Percentiles rank a stretch among this genome's conserved stretches.
These are phyloP conservation scores for Parmelia sp. DNA, from an alignment of 495 filamentous ascomycete genomes.

Conservation along the genomic window DNA sequence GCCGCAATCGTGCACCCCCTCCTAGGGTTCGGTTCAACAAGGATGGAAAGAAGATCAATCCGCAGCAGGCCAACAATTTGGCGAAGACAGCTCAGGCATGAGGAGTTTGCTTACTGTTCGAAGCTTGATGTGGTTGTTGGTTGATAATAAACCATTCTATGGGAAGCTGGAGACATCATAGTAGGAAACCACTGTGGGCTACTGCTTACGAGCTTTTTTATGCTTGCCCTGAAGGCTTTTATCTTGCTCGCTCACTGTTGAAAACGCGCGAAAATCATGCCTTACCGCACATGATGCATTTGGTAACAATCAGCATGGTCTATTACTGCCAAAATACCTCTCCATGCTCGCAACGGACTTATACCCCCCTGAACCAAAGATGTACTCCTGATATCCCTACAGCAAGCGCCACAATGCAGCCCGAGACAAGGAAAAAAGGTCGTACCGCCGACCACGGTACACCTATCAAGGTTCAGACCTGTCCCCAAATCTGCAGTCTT, in stretches of 20 bases:
- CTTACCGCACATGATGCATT: not conserved
- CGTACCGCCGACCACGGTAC: slow-evolving; percentile 2
- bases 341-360: slow-evolving; percentile 3
- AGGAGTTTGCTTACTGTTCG: not conserved
- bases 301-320: not conserved
- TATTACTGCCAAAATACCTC: not conserved
- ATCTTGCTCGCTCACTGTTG: not conserved
- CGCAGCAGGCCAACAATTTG: slow-evolving; percentile 57
- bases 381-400: slow-evolving; percentile 11
- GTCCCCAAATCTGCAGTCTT: not conserved
- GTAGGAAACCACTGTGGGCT: not conserved
- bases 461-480: slow-evolving; percentile 14
- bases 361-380: slow-evolving; percentile 6
- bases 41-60: slow-evolving; percentile 99
- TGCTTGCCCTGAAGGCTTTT: not conserved
- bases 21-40: slow-evolving; percentile 99
- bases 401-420: slow-evolving; percentile 14
- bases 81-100: slow-evolving; percentile 54
- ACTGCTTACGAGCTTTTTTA: not conserved
- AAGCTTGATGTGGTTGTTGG: not conserved
- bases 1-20: slow-evolving; percentile 97
- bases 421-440: slow-evolving; percentile 11
- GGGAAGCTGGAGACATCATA: not conserved
- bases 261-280: not conserved
- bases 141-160: not conserved